Evolutionary conservation across 305 asterid species (phyloP).

Genomic region (Ruellia speciosa): DNA sequence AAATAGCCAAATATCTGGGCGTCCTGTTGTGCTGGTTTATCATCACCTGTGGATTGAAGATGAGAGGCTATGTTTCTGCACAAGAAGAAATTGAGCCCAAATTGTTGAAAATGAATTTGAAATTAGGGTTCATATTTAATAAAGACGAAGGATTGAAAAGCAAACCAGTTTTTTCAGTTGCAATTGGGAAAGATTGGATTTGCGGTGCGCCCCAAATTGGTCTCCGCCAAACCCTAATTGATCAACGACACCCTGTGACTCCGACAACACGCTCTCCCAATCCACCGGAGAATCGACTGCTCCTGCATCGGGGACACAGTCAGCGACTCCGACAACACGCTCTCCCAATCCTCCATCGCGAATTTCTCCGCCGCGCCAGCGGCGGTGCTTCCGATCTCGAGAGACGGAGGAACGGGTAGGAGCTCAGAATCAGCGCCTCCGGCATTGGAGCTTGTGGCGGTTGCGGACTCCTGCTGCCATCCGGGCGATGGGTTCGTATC

Average conservation of each 20-base stretch:
- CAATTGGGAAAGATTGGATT: slow-evolving; percentile 24
- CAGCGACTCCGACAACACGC: slow-evolving; percentile 59
- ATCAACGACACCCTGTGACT: slow-evolving; percentile 57
- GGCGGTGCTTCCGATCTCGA: slow-evolving; percentile 25
- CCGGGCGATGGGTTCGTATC: slow-evolving; percentile 50
- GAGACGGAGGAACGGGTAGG: slow-evolving; percentile 32
- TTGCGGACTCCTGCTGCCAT: slow-evolving; percentile 74
- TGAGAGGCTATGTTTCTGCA: slow-evolving; percentile 41
- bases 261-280: slow-evolving; percentile 76
- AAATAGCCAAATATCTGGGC: slow-evolving; percentile 46
- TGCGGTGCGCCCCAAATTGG: slow-evolving; percentile 28
- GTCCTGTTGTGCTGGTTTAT: slow-evolving; percentile 53
- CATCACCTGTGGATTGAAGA: too few species aligned
- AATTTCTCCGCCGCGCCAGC: slow-evolving; percentile 34
- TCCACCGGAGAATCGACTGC: slow-evolving; percentile 74
- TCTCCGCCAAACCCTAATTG: slow-evolving; percentile 44
- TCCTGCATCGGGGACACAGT: slow-evolving; percentile 69
- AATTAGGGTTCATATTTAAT: neutral
- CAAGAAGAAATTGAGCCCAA: slow-evolving; percentile 22
- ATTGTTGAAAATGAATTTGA: neutral
- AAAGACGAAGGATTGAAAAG: slow-evolving; percentile 21
- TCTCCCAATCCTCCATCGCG: slow-evolving; percentile 82
- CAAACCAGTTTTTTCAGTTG: slow-evolving; percentile 36
- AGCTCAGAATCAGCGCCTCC: slow-evolving; percentile 45
- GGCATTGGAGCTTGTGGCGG: slow-evolving; percentile 66